These are phyloP conservation scores for Alopecurus myosuroides DNA, from an alignment of 176 grass and related monocot species.

Conservation along the genomic window DNA sequence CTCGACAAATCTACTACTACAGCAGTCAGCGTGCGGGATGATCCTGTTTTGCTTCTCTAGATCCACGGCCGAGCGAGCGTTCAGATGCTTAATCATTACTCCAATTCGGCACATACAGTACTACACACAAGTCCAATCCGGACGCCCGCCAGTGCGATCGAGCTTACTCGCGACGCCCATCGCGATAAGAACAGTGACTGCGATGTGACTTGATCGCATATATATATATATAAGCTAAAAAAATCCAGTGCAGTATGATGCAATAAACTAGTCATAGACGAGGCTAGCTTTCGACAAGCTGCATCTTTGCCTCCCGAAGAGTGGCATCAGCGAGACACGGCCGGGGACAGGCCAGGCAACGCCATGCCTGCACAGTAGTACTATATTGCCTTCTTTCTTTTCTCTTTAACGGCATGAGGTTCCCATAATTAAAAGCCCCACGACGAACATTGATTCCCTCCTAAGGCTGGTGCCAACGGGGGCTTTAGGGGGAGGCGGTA, in stretches of 20 bases:
- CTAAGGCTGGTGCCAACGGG: no score
- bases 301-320: constrained; percentile 14
- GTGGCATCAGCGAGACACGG: not conserved
- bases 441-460: constrained; percentile 51
- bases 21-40: not conserved
- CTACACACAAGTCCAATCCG: no score
- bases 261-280: not conserved
- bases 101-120: no score
- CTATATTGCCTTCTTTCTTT: not conserved
- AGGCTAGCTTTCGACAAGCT: constrained; percentile 16
- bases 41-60: constrained; percentile 12
- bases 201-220: not conserved
- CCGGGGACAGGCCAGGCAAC: not conserved
- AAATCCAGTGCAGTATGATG: no score
- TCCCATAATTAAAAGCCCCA: constrained; percentile 45
- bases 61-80: not conserved
- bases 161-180: not conserved
- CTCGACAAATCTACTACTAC: not conserved
- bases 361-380: not conserved
- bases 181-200: not conserved
- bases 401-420: constrained; percentile 57
- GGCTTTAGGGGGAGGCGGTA: no score
- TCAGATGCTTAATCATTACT: constrained; percentile 10
- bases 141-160: no score
- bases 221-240: no score